A percentile compares a stretch with the other conserved stretches of the same genome.
Evolutionary conservation across 176 grass and related monocot genomes (phyloP).

Genomic region (Rhipidocladum racemiflorum): DNA sequence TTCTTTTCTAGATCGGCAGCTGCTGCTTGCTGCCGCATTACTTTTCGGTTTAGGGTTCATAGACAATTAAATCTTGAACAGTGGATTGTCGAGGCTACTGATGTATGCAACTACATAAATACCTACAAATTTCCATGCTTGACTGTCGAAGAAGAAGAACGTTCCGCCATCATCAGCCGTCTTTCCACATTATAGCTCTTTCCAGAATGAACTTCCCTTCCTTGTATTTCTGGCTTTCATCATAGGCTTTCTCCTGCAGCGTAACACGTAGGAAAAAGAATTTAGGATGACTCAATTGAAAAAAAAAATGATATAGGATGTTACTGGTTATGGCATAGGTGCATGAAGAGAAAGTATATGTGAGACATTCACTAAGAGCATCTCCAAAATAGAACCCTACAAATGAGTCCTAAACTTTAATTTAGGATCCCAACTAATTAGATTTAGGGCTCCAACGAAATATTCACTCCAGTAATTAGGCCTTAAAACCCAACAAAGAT

Average conservation of each 20-base stretch:
- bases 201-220: constrained; percentile 76
- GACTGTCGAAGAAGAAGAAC: neutral
- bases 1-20: too few relatives aligned
- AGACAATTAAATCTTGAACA: neutral
- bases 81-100: neutral
- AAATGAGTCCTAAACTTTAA: too few relatives aligned
- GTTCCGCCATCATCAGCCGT: constrained; percentile 28
- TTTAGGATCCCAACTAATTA: too few relatives aligned
- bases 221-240: constrained; percentile 68
- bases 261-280: neutral
- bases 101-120: neutral
- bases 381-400: too few relatives aligned
- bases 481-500: too few relatives aligned
- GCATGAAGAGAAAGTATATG: neutral
- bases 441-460: too few relatives aligned
- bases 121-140: neutral
- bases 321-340: neutral
- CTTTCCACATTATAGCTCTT: constrained; percentile 46
- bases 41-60: neutral
- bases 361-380: neutral
- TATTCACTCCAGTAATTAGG: too few relatives aligned
- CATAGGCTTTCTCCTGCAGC: constrained; percentile 65
- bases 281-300: neutral
- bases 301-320: neutral
- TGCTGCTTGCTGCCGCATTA: neutral